Percentiles rank a stretch among this genome's conserved stretches.
Evolutionary conservation across 2,329 filamentous ascomycete species (phyloP).

Genomic region (Fusarium papillatum): DNA sequence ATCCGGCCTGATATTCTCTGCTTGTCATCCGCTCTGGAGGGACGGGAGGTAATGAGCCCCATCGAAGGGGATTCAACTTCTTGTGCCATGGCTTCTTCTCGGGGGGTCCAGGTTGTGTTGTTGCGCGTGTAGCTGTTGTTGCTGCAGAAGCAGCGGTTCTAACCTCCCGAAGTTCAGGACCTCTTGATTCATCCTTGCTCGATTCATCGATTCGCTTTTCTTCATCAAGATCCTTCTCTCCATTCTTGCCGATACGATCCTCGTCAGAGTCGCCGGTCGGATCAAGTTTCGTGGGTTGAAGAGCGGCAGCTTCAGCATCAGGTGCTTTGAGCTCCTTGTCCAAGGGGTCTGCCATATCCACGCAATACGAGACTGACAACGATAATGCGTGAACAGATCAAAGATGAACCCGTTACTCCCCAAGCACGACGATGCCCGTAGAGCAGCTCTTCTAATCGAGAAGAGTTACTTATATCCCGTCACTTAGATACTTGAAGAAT

Average conservation of each 20-base stretch:
- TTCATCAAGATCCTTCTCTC: slow-evolving; percentile 32
- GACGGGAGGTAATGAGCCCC: slow-evolving; percentile 68
- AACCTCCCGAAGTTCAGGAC: slow-evolving; percentile 46
- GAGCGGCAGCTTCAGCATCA: slow-evolving; percentile 45
- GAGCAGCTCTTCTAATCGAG: not conserved
- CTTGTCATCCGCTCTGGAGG: slow-evolving; percentile 68
- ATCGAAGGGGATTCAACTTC: slow-evolving; percentile 71
- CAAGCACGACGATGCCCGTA: not conserved
- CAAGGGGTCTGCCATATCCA: slow-evolving; percentile 43
- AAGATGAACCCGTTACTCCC: not conserved
- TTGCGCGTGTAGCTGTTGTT: slow-evolving; percentile 62
- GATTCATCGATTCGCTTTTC: slow-evolving; percentile 7
- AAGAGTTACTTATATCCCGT: not conserved
- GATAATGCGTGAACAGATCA: not conserved
- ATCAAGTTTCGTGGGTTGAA: slow-evolving; percentile 42
- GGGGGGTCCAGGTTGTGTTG: slow-evolving; percentile 48
- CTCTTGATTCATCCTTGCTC: slow-evolving; percentile 22
- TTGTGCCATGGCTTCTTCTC: slow-evolving; percentile 73
- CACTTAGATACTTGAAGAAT: slow-evolving; percentile 1
- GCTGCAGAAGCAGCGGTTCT: slow-evolving; percentile 68
- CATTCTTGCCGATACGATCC: slow-evolving; percentile 27
- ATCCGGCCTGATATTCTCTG: slow-evolving; percentile 79
- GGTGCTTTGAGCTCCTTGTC: slow-evolving; percentile 47
- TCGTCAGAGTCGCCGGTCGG: slow-evolving; percentile 33
- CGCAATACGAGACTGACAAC: slow-evolving; percentile 10